These are phyloP conservation scores for Suhomyces choctaworum DNA, from an alignment of 1,139 yeast genomes.

Conservation along the genomic window DNA sequence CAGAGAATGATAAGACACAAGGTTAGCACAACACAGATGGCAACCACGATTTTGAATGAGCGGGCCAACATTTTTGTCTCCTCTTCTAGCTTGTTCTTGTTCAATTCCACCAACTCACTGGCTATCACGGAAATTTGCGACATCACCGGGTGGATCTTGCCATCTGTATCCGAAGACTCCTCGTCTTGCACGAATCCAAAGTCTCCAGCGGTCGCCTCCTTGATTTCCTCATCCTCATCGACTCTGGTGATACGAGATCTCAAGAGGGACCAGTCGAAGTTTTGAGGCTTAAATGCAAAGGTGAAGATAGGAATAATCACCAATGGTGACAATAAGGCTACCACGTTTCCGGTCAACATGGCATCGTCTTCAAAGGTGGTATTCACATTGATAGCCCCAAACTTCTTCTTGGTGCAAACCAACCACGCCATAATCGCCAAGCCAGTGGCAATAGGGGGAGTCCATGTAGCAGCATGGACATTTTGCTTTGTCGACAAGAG, in stretches of 20 bases:
- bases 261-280: constrained; percentile 71
- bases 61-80: constrained; percentile 47
- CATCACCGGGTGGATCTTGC: constrained; percentile 39
- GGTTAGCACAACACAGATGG: constrained; percentile 56
- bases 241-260: constrained; percentile 55
- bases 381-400: constrained; percentile 55
- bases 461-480: constrained; percentile 54
- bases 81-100: constrained; percentile 38
- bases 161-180: constrained; percentile 31
- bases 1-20: constrained; percentile 64
- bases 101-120: constrained; percentile 40
- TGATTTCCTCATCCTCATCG: constrained; percentile 64
- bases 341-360: constrained; percentile 84
- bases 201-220: constrained; percentile 31
- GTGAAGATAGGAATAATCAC: constrained; percentile 69
- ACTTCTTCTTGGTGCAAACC: constrained; percentile 54
- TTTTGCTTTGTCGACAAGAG: constrained; percentile 71
- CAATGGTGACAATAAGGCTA: constrained; percentile 75
- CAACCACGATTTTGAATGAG: constrained; percentile 57
- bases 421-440: constrained; percentile 70
- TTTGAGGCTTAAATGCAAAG: constrained; percentile 60
- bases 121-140: constrained; percentile 44
- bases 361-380: constrained; percentile 77
- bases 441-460: constrained; percentile 64
- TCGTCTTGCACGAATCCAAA: constrained; percentile 20